Percentiles rank a stretch among this genome's conserved stretches.
phyloP scores from a whole-genome alignment of 352 stramenopile genomes.

The Phytopythium mirpurense region DNA sequence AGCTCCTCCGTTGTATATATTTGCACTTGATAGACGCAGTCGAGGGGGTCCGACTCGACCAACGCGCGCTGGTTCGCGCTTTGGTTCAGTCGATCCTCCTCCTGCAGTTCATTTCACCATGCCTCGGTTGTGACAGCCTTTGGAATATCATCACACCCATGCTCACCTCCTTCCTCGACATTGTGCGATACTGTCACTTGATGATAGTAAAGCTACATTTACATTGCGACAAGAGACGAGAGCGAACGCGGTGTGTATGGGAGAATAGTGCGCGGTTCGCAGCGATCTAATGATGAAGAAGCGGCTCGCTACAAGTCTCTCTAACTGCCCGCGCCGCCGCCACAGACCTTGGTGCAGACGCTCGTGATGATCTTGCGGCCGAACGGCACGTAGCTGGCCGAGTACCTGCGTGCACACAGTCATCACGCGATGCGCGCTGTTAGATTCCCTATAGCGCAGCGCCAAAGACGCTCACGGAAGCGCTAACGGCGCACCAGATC shows the following conservation, averaged over 20 bases:
- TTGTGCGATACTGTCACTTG: neutral
- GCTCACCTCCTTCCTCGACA: neutral
- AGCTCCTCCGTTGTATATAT: neutral
- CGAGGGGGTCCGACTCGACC: neutral
- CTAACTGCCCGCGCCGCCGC: slow-evolving; percentile 13
- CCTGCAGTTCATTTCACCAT: neutral
- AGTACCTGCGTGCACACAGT: too few species aligned
- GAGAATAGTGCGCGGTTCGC: too few species aligned
- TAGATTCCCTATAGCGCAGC: too few species aligned
- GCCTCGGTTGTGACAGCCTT: neutral
- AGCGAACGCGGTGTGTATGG: too few species aligned
- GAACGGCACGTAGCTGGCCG: slow-evolving; percentile 80
- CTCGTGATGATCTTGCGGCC: slow-evolving; percentile 72
- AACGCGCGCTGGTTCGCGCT: neutral
- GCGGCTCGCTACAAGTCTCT: neutral
- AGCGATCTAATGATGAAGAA: too few species aligned
- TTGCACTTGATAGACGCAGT: neutral
- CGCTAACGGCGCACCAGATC: slow-evolving; percentile 42
- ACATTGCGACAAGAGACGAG: too few species aligned
- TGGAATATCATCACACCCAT: neutral
- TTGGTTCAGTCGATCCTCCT: too few species aligned
- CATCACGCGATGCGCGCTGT: too few species aligned
- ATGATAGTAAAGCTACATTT: neutral
- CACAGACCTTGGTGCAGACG: slow-evolving; percentile 64
- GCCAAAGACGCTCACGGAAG: neutral